A percentile compares a stretch with the other conserved stretches of the same genome.
phyloP scores from a whole-genome alignment of 768 basidiomycete genomes.

The Galerina sulciceps region DNA sequence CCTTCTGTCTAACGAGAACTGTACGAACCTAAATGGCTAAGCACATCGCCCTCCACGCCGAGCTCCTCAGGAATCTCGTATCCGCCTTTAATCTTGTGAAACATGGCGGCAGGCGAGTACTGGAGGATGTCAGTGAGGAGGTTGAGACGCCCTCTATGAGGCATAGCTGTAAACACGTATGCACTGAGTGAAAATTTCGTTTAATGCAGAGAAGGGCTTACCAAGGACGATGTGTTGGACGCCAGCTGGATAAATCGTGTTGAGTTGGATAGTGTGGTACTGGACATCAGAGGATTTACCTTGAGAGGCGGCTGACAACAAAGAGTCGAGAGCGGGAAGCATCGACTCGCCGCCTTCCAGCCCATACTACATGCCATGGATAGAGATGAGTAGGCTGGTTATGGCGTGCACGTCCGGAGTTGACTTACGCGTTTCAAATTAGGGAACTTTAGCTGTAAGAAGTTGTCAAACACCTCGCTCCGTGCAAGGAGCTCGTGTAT shows the following conservation, averaged over 20 bases:
- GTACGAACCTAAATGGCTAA: slow-evolving; percentile 76
- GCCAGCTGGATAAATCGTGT: slow-evolving; percentile 45
- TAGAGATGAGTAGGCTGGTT: not conserved
- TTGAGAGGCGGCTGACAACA: slow-evolving; percentile 70
- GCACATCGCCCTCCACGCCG: slow-evolving; percentile 79
- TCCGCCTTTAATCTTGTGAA: slow-evolving; percentile 87
- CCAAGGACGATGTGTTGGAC: slow-evolving; percentile 71
- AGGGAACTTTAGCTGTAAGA: slow-evolving; percentile 87
- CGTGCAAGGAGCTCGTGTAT: slow-evolving; percentile 71
- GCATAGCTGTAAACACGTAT: slow-evolving; percentile 72
- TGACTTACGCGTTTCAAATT: slow-evolving; percentile 71
- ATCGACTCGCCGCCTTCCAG: slow-evolving; percentile 94
- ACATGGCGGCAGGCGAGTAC: slow-evolving; percentile 69
- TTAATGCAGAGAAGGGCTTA: slow-evolving; percentile 9
- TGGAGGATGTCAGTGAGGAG: slow-evolving; percentile 79
- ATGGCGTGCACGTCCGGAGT: not conserved
- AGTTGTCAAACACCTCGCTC: slow-evolving; percentile 85
- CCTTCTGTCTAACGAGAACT: not conserved
- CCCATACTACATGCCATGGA: slow-evolving; percentile 59
- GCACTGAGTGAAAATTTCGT: not conserved
- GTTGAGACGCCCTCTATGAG: slow-evolving; percentile 87
- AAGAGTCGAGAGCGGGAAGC: slow-evolving; percentile 82
- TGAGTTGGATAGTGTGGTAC: not conserved
- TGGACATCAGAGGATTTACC: slow-evolving; percentile 35
- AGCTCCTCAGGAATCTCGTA: slow-evolving; percentile 70